Base-by-base conservation (phyloP, 108 stramenopile genomes). In the Cyclotella distinguenda region DNA sequence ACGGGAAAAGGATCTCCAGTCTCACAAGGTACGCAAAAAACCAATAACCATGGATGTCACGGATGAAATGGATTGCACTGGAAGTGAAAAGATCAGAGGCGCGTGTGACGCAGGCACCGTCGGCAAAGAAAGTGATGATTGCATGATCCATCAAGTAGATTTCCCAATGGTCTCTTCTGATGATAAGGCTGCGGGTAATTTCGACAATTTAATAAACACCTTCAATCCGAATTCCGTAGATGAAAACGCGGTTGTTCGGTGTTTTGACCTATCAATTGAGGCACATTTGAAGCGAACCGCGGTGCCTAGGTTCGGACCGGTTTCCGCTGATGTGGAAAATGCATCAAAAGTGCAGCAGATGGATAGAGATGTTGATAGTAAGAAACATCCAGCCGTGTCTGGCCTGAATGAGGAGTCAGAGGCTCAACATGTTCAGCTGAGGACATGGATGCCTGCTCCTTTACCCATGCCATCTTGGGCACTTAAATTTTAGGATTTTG, bases 211-310 rank as follows among this genome's bases (percentile, higher is more conserved):
- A n/a, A 49, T 12, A 49, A 3, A 1, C 3, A 2, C 15, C 47
- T 23, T 19, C 47, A 23, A 21, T 19, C 10, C 18, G 23, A 21
- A 23, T 11, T 3, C 15, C 13, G 27, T 44, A 26, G 57, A 69
- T 35, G 68, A 69, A 49, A 43, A 51, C 31, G 49, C 58, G 13
- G 18, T 60, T 40, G 3, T 60, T 18, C 15, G 58, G 26, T 69
- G 68, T 50, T 69, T 69, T 42, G 48, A 50, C 32, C 49, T 60
- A 15, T 69, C 68, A 6, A 35, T 60, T 28, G 12, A 2, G 31
- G 57, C 68, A 6, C 68, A 69, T 36, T 32, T 59, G 47, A 22
- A 60, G 12, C 15, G 36, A 11, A 40, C 34, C 2, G 0, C 35
- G 8, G 63, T 64, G 43, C 21, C 34, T 3, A 35, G 28, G 21